Conservation (phyloP, 1,139 yeast genomes). For the Yamadazyma aaseri region DNA sequence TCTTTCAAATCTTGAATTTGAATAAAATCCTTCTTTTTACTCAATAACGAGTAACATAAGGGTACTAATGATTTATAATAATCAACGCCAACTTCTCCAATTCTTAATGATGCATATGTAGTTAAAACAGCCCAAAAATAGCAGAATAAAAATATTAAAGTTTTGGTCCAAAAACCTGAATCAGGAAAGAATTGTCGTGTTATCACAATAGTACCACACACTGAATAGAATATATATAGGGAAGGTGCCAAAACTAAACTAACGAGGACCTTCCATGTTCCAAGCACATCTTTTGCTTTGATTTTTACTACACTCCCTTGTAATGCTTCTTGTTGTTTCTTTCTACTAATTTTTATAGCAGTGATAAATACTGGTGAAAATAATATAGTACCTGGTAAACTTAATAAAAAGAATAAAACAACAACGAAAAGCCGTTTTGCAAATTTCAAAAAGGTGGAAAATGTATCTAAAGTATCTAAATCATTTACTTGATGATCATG, state of each 20-base stretch:
- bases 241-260: slow-evolving; percentile 46
- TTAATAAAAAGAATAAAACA: slow-evolving; percentile 32
- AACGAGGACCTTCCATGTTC: slow-evolving; percentile 48
- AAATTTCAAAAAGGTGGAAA: slow-evolving; percentile 27
- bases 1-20: slow-evolving; percentile 53
- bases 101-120: slow-evolving; percentile 42
- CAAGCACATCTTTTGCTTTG: slow-evolving; percentile 46
- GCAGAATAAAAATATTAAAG: slow-evolving; percentile 28
- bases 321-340: slow-evolving; percentile 42
- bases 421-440: slow-evolving; percentile 30
- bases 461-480: slow-evolving; percentile 27
- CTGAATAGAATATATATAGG: slow-evolving; percentile 41
- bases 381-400: slow-evolving; percentile 44
- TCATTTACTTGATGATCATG: slow-evolving; percentile 47
- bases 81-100: slow-evolving; percentile 44
- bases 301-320: slow-evolving; percentile 44
- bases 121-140: slow-evolving; percentile 43
- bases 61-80: slow-evolving; percentile 41
- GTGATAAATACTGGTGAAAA: slow-evolving; percentile 46
- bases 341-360: slow-evolving; percentile 32
- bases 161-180: slow-evolving; percentile 9
- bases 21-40: slow-evolving; percentile 39
- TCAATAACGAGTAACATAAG: slow-evolving; percentile 33
- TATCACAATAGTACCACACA: slow-evolving; percentile 35
- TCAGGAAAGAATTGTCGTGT: slow-evolving; percentile 18